Evolutionary conservation across 129 eudicot species (phyloP), one percentile per base, ranked within the genome.

Genomic region (Calendula officinalis): DNA sequence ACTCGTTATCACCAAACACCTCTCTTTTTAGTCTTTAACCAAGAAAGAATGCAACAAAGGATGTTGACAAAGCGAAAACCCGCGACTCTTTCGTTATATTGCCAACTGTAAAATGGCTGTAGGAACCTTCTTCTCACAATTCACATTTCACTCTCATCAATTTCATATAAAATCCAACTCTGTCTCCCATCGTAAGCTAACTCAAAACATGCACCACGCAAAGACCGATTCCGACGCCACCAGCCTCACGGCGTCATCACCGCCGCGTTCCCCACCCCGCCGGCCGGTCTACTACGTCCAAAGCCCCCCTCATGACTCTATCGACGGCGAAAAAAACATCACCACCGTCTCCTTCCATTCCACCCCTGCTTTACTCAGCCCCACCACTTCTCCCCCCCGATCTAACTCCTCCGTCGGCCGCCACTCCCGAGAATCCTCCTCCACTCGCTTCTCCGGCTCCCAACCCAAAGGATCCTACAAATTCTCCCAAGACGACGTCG

Each of bases 141-240:
- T 6, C 7, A 4, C 16, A 17, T 35, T 35, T 12, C 6, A 1
- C 55, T 13, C 3, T 37, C 14, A 41, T 40, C 69, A 14, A 6
- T 46, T 37, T 46, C 13, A 64, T 12, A 30, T 34, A 27, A 14
- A 0, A 56, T 56, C 14, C 8, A 57, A 13, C 36, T 63, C 10
- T 13, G 39, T 30, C 67, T 69, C 40, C 67, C 36, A 59, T n/a
- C 30, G 5, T 14, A 56, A 34, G 56, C 46, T 6, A 47, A 59
- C 48, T 5, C 48, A 11, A 37, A 6, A 41, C 16, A 69, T 74
- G 78, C 67, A 74, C 12, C 99, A 94, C 75, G 78, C 82, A 0
- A 94, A 94, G 72, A 88, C 99, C 60, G 97, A 94, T 73, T 94
- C 99, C 30, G 99, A 94, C 66, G 92, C 76, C 68, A 92, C 99